Conservation (phyloP, 179 eudicot genomes). For the Gypsophila paniculata region DNA sequence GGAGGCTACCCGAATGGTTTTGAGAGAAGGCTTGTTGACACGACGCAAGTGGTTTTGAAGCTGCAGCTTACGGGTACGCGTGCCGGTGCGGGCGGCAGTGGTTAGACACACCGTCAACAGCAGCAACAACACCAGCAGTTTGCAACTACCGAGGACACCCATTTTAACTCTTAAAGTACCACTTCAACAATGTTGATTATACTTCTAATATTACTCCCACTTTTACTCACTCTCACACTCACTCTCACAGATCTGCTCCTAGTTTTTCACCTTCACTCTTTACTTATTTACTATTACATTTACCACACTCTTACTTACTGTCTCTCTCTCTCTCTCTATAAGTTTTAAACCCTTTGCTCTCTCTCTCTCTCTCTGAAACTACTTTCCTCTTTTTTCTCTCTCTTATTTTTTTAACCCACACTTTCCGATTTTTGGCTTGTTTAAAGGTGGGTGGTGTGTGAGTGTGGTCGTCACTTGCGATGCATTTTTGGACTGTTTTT, state of each 20-base stretch:
- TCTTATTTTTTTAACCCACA: too few species aligned
- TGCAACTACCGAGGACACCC: too few species aligned
- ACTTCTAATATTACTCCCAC: too few species aligned
- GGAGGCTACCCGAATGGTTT: constrained; percentile 1
- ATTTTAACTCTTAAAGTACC: too few species aligned
- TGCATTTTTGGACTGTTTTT: constrained; percentile 16
- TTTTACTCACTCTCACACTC: too few species aligned
- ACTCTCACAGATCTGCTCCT: not conserved
- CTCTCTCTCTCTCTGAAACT: not conserved
- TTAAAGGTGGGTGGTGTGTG: not conserved
- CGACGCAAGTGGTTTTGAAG: constrained; percentile 5
- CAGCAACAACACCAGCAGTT: not conserved
- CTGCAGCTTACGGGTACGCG: constrained; percentile 18
- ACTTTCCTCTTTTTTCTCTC: too few species aligned
- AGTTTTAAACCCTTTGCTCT: too few species aligned
- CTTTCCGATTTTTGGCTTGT: not conserved
- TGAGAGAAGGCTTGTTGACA: constrained; percentile 2
- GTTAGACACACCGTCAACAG: not conserved
- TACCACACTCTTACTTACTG: not conserved
- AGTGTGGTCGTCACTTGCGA: not conserved
- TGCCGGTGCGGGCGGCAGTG: constrained; percentile 35
- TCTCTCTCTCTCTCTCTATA: not conserved
- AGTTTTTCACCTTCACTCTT: not conserved
- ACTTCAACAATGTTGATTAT: too few species aligned
- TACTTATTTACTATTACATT: too few species aligned